Evolutionary conservation across 192 early-diverging fungal species (phyloP), one percentile per base, ranked within the genome.

Genomic region (Backusella tarrabulga): DNA sequence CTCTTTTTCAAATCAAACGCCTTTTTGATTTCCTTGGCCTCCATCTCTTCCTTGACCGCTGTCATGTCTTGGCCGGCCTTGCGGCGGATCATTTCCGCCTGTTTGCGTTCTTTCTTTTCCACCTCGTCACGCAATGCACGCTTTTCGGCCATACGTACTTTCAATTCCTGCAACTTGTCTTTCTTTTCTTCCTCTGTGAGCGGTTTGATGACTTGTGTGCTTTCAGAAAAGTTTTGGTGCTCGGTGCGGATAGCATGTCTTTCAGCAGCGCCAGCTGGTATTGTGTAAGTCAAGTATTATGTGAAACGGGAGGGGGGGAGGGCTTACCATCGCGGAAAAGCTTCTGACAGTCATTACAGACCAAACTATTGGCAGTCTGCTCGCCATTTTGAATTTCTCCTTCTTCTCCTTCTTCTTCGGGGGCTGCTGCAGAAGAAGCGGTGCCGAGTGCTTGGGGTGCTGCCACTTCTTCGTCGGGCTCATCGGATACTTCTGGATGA

Each of bases 261-360:
- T 76, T 94, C 89, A 41, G 93, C 95, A 15, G 90, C 89, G n/a
- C 81, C 77, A 23, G 88, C 93, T n/a, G 21, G 2, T 6, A 32
- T 32, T 32, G 32, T 32, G 32, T 32, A 32, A 32, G 32, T 32
- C 32, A 32, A 32, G 32, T 32, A 3, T 32, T 32, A 32, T 3
- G 32, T 32, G 32, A 32, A 32, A 32, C 2, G 0, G 3, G 1
- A 2, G 32, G 1, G 32, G 32, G 32, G 32, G 32, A 32, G 32
- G 32, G 32, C 32, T 72, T 88, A 90, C 91, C 86, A 82, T 96
- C 93, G 42, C 90, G 83, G 46, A 96, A 85, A n/a, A 96, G 74
- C 73, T 91, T 88, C 46, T 90, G 87, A 74, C 95, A 96, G 72
- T 96, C 95, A 56, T 96, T 89, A 81, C 95, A 96, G 40, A 89